Evolutionary conservation across 2,329 filamentous ascomycete genomes (phyloP).

Genomic region (Aspergillus pseudoviridinutans): DNA sequence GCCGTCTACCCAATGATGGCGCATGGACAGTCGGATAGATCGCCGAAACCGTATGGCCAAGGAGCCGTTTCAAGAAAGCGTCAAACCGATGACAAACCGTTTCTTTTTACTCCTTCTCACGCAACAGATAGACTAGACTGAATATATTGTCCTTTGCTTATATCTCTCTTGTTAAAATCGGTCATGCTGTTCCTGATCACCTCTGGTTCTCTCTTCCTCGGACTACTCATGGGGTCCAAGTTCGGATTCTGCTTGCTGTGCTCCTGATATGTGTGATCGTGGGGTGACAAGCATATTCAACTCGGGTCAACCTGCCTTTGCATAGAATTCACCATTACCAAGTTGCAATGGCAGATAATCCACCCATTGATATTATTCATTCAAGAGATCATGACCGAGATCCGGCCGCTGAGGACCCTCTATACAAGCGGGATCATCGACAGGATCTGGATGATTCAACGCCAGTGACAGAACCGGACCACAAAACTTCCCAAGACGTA

Average conservation of each 20-base stretch:
- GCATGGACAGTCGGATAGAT: conserved; percentile 7
- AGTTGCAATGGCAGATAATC: conserved; percentile 28
- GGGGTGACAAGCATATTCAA: background rate
- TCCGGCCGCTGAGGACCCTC: background rate
- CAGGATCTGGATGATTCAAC: conserved; percentile 3
- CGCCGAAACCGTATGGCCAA: conserved; percentile 10
- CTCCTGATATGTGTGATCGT: background rate
- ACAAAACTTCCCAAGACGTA: conserved; percentile 31
- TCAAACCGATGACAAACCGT: conserved; percentile 8
- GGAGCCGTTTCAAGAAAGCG: conserved; percentile 2
- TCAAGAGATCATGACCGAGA: conserved; percentile 14
- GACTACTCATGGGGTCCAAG: background rate
- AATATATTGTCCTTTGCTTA: background rate
- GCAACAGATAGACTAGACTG: background rate
- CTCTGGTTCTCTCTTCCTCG: background rate
- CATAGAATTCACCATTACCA: background rate
- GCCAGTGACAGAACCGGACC: conserved; percentile 19
- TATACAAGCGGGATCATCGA: conserved; percentile 8
- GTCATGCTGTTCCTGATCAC: background rate
- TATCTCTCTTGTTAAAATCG: background rate
- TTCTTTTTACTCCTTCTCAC: background rate
- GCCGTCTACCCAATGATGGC: conserved; percentile 8
- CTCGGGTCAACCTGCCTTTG: background rate
- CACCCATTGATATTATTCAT: conserved; percentile 27
- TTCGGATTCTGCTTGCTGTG: background rate